Percentiles rank a stretch among this genome's conserved stretches.
Conservation (phyloP, 768 basidiomycete genomes). For the Podaxis rugospora region DNA sequence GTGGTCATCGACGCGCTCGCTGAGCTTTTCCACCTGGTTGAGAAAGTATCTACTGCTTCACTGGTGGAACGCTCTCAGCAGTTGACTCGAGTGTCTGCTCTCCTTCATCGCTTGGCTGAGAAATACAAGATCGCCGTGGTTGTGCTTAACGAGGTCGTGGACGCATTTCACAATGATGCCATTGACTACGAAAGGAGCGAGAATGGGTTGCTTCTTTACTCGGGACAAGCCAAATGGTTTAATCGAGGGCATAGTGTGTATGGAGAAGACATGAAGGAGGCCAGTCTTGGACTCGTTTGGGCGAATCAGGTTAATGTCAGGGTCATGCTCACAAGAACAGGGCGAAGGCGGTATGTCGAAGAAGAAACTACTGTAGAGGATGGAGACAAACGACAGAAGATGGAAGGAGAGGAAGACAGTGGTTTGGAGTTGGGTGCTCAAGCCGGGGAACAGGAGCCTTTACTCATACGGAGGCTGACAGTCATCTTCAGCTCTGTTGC, state of each 20-base stretch:
- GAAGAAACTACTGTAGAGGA: constrained; percentile 22
- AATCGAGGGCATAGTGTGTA: constrained; percentile 54
- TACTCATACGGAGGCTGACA: constrained; percentile 65
- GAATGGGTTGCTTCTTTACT: constrained; percentile 50
- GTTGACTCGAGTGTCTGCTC: constrained; percentile 60
- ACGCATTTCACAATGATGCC: constrained; percentile 51
- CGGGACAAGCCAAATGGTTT: constrained; percentile 75
- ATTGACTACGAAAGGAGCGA: constrained; percentile 18
- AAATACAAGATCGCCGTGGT: constrained; percentile 66
- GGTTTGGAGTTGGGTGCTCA: not conserved
- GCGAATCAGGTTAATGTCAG: constrained; percentile 88
- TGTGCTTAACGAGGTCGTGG: constrained; percentile 86
- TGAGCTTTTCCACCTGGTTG: constrained; percentile 71
- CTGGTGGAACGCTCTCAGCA: constrained; percentile 72
- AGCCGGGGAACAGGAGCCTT: constrained; percentile 35
- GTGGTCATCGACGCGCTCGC: constrained; percentile 86
- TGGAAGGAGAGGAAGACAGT: not conserved
- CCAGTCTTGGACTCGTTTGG: constrained; percentile 86
- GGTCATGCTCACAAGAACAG: constrained; percentile 78
- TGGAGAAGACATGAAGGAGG: constrained; percentile 67
- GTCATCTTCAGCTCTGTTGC: constrained; percentile 73
- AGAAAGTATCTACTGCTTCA: constrained; percentile 53
- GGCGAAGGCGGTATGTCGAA: constrained; percentile 54
- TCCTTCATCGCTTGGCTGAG: constrained; percentile 68
- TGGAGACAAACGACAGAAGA: constrained; percentile 20